These are phyloP conservation scores for Russula foetens DNA, from an alignment of 768 basidiomycete genomes.

Conservation along the genomic window DNA sequence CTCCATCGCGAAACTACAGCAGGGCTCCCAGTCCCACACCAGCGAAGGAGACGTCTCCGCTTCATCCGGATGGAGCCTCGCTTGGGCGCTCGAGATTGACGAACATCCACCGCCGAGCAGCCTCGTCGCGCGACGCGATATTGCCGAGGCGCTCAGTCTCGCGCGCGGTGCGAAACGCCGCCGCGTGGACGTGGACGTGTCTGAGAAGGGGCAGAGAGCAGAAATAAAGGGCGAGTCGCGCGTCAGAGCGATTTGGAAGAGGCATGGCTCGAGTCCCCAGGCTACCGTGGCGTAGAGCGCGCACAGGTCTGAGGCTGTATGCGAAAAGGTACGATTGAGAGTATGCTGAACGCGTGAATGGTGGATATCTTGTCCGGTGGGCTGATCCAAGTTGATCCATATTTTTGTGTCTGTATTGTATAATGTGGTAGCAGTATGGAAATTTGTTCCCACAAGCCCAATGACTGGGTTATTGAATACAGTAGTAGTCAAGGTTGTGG, in stretches of 20 bases:
- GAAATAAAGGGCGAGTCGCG: neutral
- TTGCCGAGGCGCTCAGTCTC: constrained; percentile 61
- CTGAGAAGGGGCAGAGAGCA: neutral
- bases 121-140: constrained; percentile 80
- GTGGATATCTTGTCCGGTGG: too few species aligned
- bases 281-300: too few species aligned
- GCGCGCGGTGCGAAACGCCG: constrained; percentile 57
- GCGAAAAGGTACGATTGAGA: too few species aligned
- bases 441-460: too few species aligned
- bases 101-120: constrained; percentile 89
- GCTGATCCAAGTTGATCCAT: too few species aligned
- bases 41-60: constrained; percentile 13
- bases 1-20: constrained; percentile 39
- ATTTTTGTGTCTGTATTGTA: too few species aligned
- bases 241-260: neutral
- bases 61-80: constrained; percentile 55
- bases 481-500: too few species aligned
- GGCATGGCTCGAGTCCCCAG: too few species aligned
- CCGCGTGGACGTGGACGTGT: neutral
- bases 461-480: too few species aligned
- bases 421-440: too few species aligned
- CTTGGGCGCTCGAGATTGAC: constrained; percentile 66
- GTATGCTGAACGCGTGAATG: too few species aligned
- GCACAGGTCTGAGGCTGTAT: too few species aligned
- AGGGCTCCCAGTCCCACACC: neutral